A percentile compares a stretch with the other conserved stretches of the same genome.
Conservation (phyloP, 345 rosid species). For the Acer negundo region DNA sequence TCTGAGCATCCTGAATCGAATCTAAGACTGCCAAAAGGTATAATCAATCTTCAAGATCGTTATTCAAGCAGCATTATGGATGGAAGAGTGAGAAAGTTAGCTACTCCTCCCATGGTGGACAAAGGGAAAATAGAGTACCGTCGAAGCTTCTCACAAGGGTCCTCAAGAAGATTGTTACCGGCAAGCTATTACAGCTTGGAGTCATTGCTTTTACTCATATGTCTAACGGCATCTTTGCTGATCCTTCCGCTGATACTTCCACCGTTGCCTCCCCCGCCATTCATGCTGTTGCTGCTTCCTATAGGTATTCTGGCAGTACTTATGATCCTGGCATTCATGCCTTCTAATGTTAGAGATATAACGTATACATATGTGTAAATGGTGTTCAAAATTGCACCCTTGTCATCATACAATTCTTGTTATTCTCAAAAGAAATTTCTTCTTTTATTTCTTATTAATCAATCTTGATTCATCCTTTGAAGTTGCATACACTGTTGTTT, state of each 20-base stretch:
- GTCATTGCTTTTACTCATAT: conserved; percentile 52
- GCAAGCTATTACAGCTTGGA: conserved; percentile 64
- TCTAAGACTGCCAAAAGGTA: conserved; percentile 11
- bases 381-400: conserved; percentile 11
- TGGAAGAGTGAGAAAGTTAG: conserved; percentile 21
- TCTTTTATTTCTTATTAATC: conserved; percentile 3
- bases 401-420: conserved; percentile 14
- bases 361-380: conserved; percentile 47
- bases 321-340: conserved; percentile 74
- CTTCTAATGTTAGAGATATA: conserved; percentile 49
- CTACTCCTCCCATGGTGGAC: conserved; percentile 19
- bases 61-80: conserved; percentile 34
- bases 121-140: conserved; percentile 30
- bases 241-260: conserved; percentile 81
- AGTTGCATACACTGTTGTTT: neutral
- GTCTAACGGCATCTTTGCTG: conserved; percentile 69
- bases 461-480: neutral
- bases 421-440: neutral
- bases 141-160: conserved; percentile 36
- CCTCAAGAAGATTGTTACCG: conserved; percentile 35
- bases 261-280: conserved; percentile 87
- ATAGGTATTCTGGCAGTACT: conserved; percentile 67
- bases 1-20: conserved; percentile 21
- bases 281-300: conserved; percentile 73
- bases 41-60: conserved; percentile 25